phyloP scores from a whole-genome alignment of 345 rosid species.

The Linum usitatissimum region DNA sequence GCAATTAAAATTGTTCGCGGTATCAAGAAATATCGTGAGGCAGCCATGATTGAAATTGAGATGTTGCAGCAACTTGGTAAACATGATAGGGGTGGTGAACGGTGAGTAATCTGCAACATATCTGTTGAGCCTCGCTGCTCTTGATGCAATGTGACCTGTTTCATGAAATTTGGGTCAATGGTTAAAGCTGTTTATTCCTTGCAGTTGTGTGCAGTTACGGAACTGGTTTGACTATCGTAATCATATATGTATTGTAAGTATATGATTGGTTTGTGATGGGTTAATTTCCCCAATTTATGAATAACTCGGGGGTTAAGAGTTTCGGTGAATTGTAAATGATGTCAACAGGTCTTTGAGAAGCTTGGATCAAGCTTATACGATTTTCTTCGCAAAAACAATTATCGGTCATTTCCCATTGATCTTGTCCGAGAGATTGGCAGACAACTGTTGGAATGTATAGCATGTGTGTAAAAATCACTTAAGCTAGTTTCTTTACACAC shows the following conservation, averaged over 20 bases:
- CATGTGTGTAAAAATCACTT: conserved; percentile 93
- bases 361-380: conserved; percentile 99
- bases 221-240: conserved; percentile 99
- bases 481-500: conserved; percentile 33
- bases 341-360: conserved; percentile 99
- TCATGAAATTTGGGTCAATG: conserved; percentile 19
- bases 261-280: conserved; percentile 41
- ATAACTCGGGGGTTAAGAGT: conserved; percentile 59
- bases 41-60: conserved; percentile 87
- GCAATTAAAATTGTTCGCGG: conserved; percentile 87
- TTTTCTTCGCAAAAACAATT: conserved; percentile 98
- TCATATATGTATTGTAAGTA: conserved; percentile 99
- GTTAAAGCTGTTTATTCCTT: conserved; percentile 86
- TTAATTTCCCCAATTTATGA: conserved; percentile 58
- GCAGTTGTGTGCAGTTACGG: conserved; percentile 99
- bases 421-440: conserved; percentile 99
- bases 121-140: conserved; percentile 5
- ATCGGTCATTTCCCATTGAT: conserved; percentile 96
- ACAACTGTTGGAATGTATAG: conserved; percentile 99
- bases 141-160: conserved; percentile 10
- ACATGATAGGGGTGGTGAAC: conserved; percentile 72
- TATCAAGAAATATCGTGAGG: conserved; percentile 77
- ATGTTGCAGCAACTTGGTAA: conserved; percentile 75
- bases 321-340: conserved; percentile 75
- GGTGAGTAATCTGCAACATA: conserved; percentile 38